These are phyloP conservation scores for Parietaria judaica DNA, from an alignment of 306 rosid genomes.

Conservation along the genomic window DNA sequence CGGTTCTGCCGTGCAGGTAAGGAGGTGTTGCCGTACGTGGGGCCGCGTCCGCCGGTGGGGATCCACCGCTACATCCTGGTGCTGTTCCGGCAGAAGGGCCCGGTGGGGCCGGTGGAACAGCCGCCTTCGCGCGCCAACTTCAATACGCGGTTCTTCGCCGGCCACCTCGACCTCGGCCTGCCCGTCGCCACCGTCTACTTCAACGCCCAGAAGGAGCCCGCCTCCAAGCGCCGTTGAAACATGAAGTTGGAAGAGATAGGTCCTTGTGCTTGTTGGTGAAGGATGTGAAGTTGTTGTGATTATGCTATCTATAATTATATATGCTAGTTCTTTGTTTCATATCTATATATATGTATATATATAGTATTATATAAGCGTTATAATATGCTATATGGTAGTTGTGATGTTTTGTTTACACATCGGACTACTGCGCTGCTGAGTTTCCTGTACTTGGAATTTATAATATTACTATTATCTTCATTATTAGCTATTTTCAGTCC, in stretches of 20 bases:
- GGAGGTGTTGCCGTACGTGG: constrained; percentile 59
- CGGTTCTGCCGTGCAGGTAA: constrained; percentile 33
- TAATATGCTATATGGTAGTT: too few relatives aligned
- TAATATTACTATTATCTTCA: too few relatives aligned
- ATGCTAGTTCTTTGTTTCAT: too few relatives aligned
- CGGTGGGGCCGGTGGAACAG: constrained; percentile 50
- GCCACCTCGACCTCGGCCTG: constrained; percentile 52
- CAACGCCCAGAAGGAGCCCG: constrained; percentile 83
- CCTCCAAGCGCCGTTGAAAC: constrained; percentile 39
- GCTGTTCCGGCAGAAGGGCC: constrained; percentile 52
- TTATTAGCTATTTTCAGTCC: too few relatives aligned
- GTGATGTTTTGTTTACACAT: too few relatives aligned
- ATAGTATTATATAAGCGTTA: too few relatives aligned
- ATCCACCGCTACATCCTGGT: constrained; percentile 73
- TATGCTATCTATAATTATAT: neutral
- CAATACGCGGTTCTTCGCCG: constrained; percentile 65
- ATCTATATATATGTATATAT: too few relatives aligned
- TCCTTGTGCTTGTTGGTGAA: too few relatives aligned
- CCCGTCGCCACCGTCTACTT: constrained; percentile 79
- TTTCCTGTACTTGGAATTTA: too few relatives aligned
- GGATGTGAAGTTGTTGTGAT: neutral
- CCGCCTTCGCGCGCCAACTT: constrained; percentile 50
- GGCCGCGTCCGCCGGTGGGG: constrained; percentile 73
- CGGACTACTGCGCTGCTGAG: too few relatives aligned
- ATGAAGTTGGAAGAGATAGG: too few relatives aligned